phyloP scores from a whole-genome alignment of 23 red algal genomes.

The Cyanidium caldarium region DNA sequence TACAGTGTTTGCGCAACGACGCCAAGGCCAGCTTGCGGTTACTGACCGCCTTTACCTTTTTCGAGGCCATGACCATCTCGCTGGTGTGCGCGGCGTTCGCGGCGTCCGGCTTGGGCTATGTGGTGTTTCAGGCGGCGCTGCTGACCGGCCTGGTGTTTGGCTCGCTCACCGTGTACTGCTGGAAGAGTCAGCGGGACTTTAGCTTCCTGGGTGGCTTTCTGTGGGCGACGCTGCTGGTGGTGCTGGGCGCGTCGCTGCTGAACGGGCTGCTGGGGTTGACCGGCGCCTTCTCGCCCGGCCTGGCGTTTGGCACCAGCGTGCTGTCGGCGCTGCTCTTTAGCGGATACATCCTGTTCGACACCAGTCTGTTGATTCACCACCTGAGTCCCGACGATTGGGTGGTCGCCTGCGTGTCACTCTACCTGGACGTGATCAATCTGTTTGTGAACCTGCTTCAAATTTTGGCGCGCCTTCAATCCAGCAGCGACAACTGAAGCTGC shows the following conservation, averaged over 20 bases:
- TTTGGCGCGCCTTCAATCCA: constrained; percentile 28
- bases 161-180: constrained; percentile 66
- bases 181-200: constrained; percentile 62
- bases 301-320: constrained; percentile 43
- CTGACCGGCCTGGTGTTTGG: constrained; percentile 53
- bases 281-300: constrained; percentile 18
- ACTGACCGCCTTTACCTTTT: constrained; percentile 47
- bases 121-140: constrained; percentile 61
- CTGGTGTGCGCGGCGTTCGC: constrained; percentile 56
- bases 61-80: constrained; percentile 42
- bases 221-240: constrained; percentile 37
- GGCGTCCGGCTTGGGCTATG: constrained; percentile 26
- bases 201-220: constrained; percentile 74
- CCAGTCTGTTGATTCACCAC: constrained; percentile 73
- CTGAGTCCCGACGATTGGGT: constrained; percentile 69
- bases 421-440: constrained; percentile 81
- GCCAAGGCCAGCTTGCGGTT: constrained; percentile 43
- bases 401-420: constrained; percentile 25
- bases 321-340: constrained; percentile 46
- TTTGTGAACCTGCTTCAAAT: constrained; percentile 91
- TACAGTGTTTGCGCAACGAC: constrained; percentile 38
- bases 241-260: constrained; percentile 42
- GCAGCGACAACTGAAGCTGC: not conserved
- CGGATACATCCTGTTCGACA: constrained; percentile 96
- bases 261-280: constrained; percentile 61